Evolutionary conservation across 2,329 filamentous ascomycete genomes (phyloP).

Genomic region (Bipolaris gigantea): DNA sequence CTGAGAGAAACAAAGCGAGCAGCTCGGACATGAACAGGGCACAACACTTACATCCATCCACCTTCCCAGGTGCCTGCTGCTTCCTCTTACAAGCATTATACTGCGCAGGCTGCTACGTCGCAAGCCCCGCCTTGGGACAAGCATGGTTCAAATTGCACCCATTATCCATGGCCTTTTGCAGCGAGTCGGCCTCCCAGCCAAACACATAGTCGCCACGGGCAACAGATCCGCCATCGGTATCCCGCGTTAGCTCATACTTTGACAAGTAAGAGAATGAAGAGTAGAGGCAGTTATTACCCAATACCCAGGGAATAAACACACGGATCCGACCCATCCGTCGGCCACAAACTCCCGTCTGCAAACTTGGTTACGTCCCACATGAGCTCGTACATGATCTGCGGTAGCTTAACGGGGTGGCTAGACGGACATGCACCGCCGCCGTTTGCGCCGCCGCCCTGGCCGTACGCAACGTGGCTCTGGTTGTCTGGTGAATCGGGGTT

Average conservation of each 20-base stretch:
- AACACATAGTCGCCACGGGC: slow-evolving; percentile 48
- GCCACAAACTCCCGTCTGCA: slow-evolving; percentile 36
- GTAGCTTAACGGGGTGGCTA: slow-evolving; percentile 38
- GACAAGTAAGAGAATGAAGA: background rate
- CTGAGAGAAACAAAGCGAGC: too few species aligned
- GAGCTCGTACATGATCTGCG: slow-evolving; percentile 43
- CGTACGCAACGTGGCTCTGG: slow-evolving; percentile 52
- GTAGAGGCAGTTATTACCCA: slow-evolving; percentile 21
- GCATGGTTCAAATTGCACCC: slow-evolving; percentile 43
- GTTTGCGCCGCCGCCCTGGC: slow-evolving; percentile 48
- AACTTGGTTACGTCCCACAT: slow-evolving; percentile 42
- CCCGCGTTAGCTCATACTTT: background rate
- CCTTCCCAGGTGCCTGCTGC: slow-evolving; percentile 38
- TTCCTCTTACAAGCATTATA: slow-evolving; percentile 41
- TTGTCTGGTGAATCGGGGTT: slow-evolving; percentile 40
- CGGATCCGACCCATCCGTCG: slow-evolving; percentile 37
- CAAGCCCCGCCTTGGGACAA: slow-evolving; percentile 38
- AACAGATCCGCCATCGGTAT: slow-evolving; percentile 27
- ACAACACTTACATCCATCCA: slow-evolving; percentile 36
- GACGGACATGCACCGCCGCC: slow-evolving; percentile 54
- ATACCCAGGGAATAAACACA: slow-evolving; percentile 42
- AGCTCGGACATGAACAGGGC: background rate
- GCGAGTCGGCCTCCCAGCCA: slow-evolving; percentile 51
- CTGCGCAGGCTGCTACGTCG: slow-evolving; percentile 27
- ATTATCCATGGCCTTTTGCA: slow-evolving; percentile 48